phyloP scores from a whole-genome alignment of 1,284 basidiomycete genomes.

The Ustilago trichophora region DNA sequence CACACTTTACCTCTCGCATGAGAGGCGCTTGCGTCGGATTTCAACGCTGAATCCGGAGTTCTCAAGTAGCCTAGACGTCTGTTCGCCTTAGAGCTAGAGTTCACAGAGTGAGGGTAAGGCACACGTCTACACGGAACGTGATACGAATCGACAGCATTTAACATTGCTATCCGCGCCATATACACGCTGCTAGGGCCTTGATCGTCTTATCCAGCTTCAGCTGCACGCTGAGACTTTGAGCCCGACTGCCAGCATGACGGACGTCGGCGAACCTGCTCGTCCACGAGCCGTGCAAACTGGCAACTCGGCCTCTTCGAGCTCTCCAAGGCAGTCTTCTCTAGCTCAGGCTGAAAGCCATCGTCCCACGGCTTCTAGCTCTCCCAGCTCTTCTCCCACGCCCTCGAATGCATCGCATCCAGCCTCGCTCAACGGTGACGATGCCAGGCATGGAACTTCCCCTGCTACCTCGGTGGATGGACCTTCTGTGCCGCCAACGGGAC shows the following conservation, averaged over 20 bases:
- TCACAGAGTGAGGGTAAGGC: slow-evolving; percentile 15
- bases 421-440: slow-evolving; percentile 37
- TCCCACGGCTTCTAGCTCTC: slow-evolving; percentile 10
- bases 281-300: slow-evolving; percentile 6
- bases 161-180: not conserved
- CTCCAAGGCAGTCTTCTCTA: not conserved
- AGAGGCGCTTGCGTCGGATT: too few relatives aligned
- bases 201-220: not conserved
- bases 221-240: not conserved
- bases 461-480: slow-evolving; percentile 31
- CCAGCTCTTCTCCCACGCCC: slow-evolving; percentile 23
- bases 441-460: slow-evolving; percentile 33
- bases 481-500: slow-evolving; percentile 12
- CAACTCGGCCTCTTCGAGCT: not conserved
- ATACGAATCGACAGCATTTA: not conserved
- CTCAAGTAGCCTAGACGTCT: slow-evolving; percentile 21
- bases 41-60: too few relatives aligned
- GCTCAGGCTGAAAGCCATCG: not conserved
- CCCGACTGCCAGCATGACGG: slow-evolving; percentile 8
- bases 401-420: slow-evolving; percentile 31
- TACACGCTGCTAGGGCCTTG: not conserved
- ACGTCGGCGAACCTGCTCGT: slow-evolving; percentile 1
- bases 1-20: too few relatives aligned
- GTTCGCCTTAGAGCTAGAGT: slow-evolving; percentile 29
- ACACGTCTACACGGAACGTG: slow-evolving; percentile 14